Evolutionary conservation across 2,329 filamentous ascomycete genomes (phyloP), one percentile per base, ranked within the genome.

Genomic region (Diaporthe destruens): DNA sequence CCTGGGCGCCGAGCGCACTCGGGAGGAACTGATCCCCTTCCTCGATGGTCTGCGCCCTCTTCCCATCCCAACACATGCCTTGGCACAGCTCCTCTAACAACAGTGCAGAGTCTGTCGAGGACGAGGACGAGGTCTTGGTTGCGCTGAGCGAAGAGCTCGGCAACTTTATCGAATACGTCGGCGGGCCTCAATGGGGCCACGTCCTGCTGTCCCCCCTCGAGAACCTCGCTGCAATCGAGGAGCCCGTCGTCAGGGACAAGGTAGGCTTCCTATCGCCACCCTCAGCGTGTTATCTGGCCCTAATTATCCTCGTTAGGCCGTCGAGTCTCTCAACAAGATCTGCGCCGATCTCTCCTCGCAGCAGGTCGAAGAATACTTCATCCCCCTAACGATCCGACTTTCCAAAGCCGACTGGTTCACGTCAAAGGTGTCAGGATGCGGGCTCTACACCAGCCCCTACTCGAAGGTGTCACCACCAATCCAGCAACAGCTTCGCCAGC

Each of bases 361-460:
- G 83, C 96, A 99, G 86, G 92, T 98, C 81, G 96, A 99, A 87
- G 94, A 98, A 80, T 94, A 95, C 85, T 98, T 98, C 86, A 96
- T 99, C 78, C 96, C 96, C 75, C 92, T 99, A 80, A 95, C 95
- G 74, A 90, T 97, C 80, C 94, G 96, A 81, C 93, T 99, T 75
- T 97, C 96, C 76, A 99, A 98, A 89, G 96, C 96, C 84, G 96
- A 99, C 85, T 99, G 96, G 96, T 99, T 99, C 84, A 99, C 96
- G 72, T 98, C 96, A 76, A 99, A 98, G 86, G 96, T 99, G 76
- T 99, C 96, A 42, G 96, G 96, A 75, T 98, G 96, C 76, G 96
- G 96, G 75, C 92, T 99, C 75, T 99, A 96, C 87, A 96, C 94
- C 81, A 90, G 92, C 63, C 96, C 96, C 76, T 99, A 99, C 87